These are phyloP conservation scores for Colletotrichum camelliae DNA, from an alignment of 2,329 filamentous ascomycete species.

Conservation along the genomic window DNA sequence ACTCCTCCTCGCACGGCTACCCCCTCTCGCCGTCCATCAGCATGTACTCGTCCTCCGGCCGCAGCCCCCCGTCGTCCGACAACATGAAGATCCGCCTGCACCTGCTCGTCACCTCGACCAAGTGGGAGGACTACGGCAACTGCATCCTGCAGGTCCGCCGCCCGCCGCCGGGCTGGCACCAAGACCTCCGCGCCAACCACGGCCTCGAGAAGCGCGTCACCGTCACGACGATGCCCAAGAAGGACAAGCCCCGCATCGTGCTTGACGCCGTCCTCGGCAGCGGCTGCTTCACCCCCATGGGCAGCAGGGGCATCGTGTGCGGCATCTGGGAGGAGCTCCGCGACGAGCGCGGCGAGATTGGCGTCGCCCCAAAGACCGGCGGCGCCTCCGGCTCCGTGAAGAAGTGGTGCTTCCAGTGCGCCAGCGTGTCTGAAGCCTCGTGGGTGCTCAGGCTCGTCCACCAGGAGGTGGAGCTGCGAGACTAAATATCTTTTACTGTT, in stretches of 20 bases:
- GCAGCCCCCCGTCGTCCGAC: conserved; percentile 68
- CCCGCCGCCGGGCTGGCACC: conserved; percentile 67
- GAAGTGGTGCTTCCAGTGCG: conserved; percentile 70
- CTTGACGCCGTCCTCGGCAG: conserved; percentile 87
- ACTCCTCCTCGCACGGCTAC: conserved; percentile 54
- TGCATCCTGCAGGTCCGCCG: conserved; percentile 83
- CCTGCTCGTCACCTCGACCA: conserved; percentile 73
- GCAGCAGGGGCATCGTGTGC: conserved; percentile 84
- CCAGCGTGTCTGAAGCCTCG: conserved; percentile 55
- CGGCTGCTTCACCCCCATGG: conserved; percentile 83
- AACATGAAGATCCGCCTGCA: conserved; percentile 90
- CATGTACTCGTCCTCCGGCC: conserved; percentile 54
- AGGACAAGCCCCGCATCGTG: conserved; percentile 65
- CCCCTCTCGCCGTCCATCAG: conserved; percentile 65
- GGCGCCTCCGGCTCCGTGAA: conserved; percentile 60
- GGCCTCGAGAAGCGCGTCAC: conserved; percentile 86
- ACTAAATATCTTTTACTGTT: conserved; percentile 23
- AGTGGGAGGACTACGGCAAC: conserved; percentile 92
- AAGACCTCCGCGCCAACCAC: conserved; percentile 64
- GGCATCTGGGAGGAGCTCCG: conserved; percentile 84
- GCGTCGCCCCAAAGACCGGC: conserved; percentile 56
- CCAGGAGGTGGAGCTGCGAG: conserved; percentile 55
- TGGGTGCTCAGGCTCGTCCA: conserved; percentile 64
- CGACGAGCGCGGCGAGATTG: conserved; percentile 63
- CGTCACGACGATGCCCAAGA: conserved; percentile 73